Evolutionary conservation across 1,284 basidiomycete species (phyloP).

Genomic region (Cystobasidium slooffiae): DNA sequence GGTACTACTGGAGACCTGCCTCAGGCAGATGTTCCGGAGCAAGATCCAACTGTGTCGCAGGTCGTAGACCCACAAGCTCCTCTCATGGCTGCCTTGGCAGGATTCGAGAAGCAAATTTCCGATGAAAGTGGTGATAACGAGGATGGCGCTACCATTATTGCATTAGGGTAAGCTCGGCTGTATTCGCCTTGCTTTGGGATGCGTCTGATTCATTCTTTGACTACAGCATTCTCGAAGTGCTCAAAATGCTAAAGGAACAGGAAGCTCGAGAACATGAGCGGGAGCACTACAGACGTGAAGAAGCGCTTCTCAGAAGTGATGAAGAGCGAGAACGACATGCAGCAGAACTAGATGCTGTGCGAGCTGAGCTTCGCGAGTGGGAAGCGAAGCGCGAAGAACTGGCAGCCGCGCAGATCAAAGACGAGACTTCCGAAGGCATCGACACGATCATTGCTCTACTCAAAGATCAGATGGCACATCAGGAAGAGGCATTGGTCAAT

Average conservation of each 20-base stretch:
- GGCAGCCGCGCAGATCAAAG: conserved; percentile 1
- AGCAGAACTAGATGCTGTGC: conserved; percentile 23
- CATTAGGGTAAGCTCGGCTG: conserved; percentile 15
- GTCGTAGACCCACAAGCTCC: conserved; percentile 19
- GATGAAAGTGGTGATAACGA: conserved; percentile 2
- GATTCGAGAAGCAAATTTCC: conserved; percentile 30
- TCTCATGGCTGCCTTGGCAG: conserved; percentile 29
- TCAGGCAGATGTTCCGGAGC: background rate
- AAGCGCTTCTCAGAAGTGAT: background rate
- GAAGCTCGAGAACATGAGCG: conserved; percentile 32
- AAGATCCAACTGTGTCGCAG: background rate
- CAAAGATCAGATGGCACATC: conserved; percentile 38
- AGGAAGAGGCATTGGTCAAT: conserved; percentile 21
- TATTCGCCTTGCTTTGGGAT: background rate
- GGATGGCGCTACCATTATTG: conserved; percentile 19
- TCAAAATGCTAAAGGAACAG: conserved; percentile 26
- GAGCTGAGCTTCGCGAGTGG: conserved; percentile 36
- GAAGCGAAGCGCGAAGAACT: conserved; percentile 37
- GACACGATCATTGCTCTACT: conserved; percentile 40
- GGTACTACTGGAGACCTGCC: background rate
- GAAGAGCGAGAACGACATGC: conserved; percentile 28
- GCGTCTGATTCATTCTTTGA: background rate
- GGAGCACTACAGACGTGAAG: conserved; percentile 13
- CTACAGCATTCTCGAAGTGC: conserved; percentile 32
- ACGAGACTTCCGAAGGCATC: conserved; percentile 32